These are phyloP conservation scores for Geotrichum ghanense DNA, from an alignment of 805 yeast genomes.

Conservation along the genomic window DNA sequence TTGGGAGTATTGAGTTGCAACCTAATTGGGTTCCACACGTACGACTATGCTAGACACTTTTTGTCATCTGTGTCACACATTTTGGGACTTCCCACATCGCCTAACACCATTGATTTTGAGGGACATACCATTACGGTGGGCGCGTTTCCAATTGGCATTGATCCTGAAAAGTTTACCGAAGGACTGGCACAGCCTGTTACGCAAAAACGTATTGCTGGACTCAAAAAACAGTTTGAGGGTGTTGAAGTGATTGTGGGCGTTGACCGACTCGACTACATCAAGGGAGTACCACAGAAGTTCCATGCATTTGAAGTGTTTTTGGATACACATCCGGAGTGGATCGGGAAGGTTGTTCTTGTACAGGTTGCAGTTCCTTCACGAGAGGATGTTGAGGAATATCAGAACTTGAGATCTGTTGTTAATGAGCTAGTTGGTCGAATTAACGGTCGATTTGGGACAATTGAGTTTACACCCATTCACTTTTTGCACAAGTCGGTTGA, in stretches of 20 bases:
- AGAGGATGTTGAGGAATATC: constrained; percentile 97
- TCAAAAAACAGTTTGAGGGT: constrained; percentile 58
- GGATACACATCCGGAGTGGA: constrained; percentile 94
- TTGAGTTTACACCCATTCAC: constrained; percentile 96
- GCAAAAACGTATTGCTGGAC: constrained; percentile 47
- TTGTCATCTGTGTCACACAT: constrained; percentile 80
- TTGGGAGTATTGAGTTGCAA: constrained; percentile 91
- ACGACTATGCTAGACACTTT: constrained; percentile 95
- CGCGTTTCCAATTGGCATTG: constrained; percentile 98
- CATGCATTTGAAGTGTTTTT: constrained; percentile 93
- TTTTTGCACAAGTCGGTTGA: constrained; percentile 88
- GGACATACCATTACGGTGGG: constrained; percentile 77
- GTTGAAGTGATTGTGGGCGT: constrained; percentile 90
- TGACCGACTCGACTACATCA: constrained; percentile 90
- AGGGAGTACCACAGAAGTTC: constrained; percentile 95
- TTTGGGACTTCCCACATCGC: constrained; percentile 69
- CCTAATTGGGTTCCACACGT: constrained; percentile 96
- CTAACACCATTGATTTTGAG: constrained; percentile 76
- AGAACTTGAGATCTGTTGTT: constrained; percentile 82
- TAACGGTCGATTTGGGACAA: constrained; percentile 92
- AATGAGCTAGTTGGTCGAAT: constrained; percentile 94
- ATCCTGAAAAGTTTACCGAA: constrained; percentile 77
- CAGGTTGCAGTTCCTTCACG: constrained; percentile 97
- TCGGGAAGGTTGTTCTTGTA: constrained; percentile 88
- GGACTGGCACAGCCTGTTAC: constrained; percentile 62